Evolutionary conservation across 1,284 basidiomycete genomes (phyloP).

Genomic region (Papiliotrema flavescens): DNA sequence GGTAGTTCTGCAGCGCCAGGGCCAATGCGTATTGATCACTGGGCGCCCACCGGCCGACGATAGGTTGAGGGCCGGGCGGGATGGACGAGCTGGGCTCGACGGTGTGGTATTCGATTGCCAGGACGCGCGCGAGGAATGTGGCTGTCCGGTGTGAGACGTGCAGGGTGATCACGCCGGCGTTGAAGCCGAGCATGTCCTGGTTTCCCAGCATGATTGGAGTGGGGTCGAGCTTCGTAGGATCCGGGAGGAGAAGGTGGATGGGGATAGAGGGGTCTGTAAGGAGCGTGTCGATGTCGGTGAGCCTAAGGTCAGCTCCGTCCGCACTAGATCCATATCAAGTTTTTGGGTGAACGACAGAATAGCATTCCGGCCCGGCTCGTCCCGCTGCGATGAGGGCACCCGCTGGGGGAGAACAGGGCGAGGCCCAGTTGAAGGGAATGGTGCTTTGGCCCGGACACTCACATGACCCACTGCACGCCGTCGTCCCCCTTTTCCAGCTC

Average conservation of each 20-base stretch:
- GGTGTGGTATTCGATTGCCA: background rate
- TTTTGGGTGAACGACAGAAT: background rate
- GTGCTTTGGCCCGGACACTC: background rate
- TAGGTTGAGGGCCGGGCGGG: background rate
- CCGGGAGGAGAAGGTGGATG: constrained; percentile 4
- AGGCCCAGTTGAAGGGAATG: too few species aligned
- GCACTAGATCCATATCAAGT: background rate
- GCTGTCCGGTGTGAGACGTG: background rate
- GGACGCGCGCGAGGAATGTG: background rate
- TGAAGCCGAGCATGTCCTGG: constrained; percentile 11
- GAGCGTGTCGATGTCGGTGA: constrained; percentile 9
- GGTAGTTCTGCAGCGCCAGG: constrained; percentile 1
- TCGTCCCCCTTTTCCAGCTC: background rate
- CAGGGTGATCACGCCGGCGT: constrained; percentile 6
- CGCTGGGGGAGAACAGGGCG: too few species aligned
- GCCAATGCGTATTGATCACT: constrained; percentile 3
- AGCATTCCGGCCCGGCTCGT: too few species aligned
- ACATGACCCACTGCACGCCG: constrained; percentile 3
- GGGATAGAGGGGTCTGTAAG: constrained; percentile 7
- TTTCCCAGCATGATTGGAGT: constrained; percentile 4
- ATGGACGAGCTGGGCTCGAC: background rate
- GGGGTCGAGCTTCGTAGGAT: background rate
- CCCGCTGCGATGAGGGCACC: too few species aligned
- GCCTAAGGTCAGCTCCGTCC: background rate
- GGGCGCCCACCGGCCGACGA: background rate